A percentile compares a stretch with the other conserved stretches of the same genome.
These are phyloP conservation scores for Backusella mclennaniae DNA, from an alignment of 192 early-diverging fungal genomes.

Conservation along the genomic window DNA sequence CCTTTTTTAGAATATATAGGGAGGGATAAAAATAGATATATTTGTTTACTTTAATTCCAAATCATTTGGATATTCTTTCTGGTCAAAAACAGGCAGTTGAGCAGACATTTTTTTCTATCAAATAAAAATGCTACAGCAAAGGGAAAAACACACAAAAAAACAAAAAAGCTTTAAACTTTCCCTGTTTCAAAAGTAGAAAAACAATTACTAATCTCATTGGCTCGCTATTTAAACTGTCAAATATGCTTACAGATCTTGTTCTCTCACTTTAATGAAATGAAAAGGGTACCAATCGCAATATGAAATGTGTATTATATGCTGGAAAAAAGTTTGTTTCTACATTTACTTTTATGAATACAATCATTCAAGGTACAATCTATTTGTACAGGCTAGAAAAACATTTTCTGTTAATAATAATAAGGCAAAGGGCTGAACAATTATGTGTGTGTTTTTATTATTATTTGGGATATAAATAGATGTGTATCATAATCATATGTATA, in stretches of 20 bases:
- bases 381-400: too few relatives aligned
- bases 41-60: conserved; percentile 28
- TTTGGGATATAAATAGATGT: not conserved
- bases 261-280: too few relatives aligned
- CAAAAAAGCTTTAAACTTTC: conserved; percentile 3
- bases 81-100: conserved; percentile 18
- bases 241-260: not conserved
- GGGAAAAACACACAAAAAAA: not conserved
- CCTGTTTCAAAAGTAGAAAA: not conserved
- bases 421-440: not conserved
- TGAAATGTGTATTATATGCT: too few relatives aligned
- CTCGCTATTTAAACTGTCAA: not conserved
- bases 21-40: not conserved
- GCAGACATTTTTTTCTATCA: conserved; percentile 21
- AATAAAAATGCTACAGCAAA: not conserved
- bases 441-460: not conserved
- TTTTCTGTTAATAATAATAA: not conserved
- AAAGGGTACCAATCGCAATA: too few relatives aligned
- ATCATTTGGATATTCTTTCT: conserved; percentile 25
- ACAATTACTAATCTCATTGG: not conserved
- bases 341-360: too few relatives aligned
- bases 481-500: not conserved
- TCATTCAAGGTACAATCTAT: too few relatives aligned
- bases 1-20: not conserved
- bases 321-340: too few relatives aligned